Evolutionary conservation across 176 grass and related monocot genomes (phyloP).

Genomic region (Bonia amplexicaulis): DNA sequence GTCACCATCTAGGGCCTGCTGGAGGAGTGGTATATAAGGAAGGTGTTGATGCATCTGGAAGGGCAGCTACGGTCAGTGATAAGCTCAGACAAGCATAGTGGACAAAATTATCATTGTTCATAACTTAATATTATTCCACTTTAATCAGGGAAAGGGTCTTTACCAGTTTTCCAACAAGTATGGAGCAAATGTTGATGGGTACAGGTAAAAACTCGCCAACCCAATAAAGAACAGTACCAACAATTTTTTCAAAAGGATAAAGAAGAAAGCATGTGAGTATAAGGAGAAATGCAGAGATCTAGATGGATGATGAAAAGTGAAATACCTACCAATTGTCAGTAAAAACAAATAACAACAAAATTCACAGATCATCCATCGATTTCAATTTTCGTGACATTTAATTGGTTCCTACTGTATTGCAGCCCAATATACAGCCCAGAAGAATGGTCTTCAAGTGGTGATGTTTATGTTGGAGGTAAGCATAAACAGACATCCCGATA

Average conservation of each 20-base stretch:
- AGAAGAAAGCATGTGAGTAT: background rate
- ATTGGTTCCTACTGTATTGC: background rate
- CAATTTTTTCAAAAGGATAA: background rate
- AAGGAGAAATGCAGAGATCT: background rate
- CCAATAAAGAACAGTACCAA: background rate
- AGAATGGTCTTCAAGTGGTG: constrained; percentile 48
- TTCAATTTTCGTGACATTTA: background rate
- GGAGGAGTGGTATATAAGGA: constrained; percentile 26
- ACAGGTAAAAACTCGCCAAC: constrained; percentile 27
- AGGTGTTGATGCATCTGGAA: constrained; percentile 39
- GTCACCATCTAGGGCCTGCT: constrained; percentile 25
- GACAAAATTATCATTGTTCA: background rate
- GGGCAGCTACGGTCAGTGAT: constrained; percentile 29
- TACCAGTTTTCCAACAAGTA: constrained; percentile 82
- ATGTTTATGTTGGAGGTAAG: constrained; percentile 54
- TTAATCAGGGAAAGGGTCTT: constrained; percentile 61
- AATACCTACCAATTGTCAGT: background rate
- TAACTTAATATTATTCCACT: background rate
- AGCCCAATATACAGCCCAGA: constrained; percentile 52
- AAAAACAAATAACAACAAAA: background rate
- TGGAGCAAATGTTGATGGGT: constrained; percentile 82
- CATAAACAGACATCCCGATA: background rate
- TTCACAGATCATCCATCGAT: background rate
- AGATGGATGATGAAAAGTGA: constrained; percentile 2
- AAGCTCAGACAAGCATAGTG: background rate